A percentile compares a stretch with the other conserved stretches of the same genome.
These are phyloP conservation scores for Bathelium albidoporum DNA, from an alignment of 495 filamentous ascomycete genomes.

Conservation along the genomic window DNA sequence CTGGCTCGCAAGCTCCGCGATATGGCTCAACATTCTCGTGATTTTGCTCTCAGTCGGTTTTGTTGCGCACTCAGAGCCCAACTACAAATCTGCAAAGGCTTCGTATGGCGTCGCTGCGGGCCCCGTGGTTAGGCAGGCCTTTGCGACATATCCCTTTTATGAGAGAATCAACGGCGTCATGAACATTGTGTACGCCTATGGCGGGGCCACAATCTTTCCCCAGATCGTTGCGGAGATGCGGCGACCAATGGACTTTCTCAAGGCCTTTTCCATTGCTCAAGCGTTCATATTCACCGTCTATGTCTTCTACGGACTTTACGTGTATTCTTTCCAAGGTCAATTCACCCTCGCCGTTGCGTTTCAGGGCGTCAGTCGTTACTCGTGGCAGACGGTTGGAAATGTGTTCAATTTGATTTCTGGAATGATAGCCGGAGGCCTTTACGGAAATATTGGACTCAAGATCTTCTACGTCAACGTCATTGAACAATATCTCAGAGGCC, in stretches of 20 bases:
- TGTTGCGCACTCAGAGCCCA: constrained; percentile 39
- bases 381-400: constrained; percentile 47
- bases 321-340: constrained; percentile 38
- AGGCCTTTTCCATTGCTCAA: constrained; percentile 45
- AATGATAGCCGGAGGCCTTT: constrained; percentile 48
- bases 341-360: constrained; percentile 39
- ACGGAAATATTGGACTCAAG: constrained; percentile 59
- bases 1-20: constrained; percentile 48
- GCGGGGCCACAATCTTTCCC: constrained; percentile 51
- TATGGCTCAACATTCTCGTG: constrained; percentile 47
- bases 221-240: constrained; percentile 62
- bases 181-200: constrained; percentile 45
- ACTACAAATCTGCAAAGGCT: constrained; percentile 28
- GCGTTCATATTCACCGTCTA: constrained; percentile 25
- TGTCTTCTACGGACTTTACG: constrained; percentile 45
- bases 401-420: constrained; percentile 41
- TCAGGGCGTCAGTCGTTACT: constrained; percentile 39
- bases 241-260: constrained; percentile 52
- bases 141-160: constrained; percentile 22
- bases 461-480: constrained; percentile 53
- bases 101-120: constrained; percentile 15
- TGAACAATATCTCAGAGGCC: constrained; percentile 22
- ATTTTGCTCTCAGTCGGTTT: constrained; percentile 46
- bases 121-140: constrained; percentile 17
- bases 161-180: constrained; percentile 20